Percentiles rank a stretch among this genome's conserved stretches.
Evolutionary conservation across 208 protist genomes (phyloP).

Genomic region (Wallacemonas sp.): DNA sequence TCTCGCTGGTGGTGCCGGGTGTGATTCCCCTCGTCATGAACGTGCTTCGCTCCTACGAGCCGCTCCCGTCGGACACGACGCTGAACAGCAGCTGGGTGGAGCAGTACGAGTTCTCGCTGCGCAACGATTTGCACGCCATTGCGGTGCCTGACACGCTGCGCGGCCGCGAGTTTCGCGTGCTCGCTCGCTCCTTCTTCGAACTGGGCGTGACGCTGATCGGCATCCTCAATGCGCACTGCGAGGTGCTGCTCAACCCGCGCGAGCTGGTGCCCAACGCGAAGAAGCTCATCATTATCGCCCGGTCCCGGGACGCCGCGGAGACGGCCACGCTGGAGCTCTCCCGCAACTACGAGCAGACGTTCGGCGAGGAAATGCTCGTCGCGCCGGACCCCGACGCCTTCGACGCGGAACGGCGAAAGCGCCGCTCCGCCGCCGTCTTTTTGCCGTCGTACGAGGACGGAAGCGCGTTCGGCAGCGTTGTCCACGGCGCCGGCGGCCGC

Average conservation of each 20-base stretch:
- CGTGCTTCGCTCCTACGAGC: slow-evolving; percentile 81
- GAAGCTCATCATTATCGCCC: slow-evolving; percentile 76
- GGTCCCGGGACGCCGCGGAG: slow-evolving; percentile 45
- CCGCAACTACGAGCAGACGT: slow-evolving; percentile 38
- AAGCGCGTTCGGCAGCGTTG: neutral
- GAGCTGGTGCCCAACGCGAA: slow-evolving; percentile 48
- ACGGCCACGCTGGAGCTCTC: slow-evolving; percentile 50
- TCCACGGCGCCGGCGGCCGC: neutral
- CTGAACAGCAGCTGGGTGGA: slow-evolving; percentile 67
- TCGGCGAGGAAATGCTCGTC: slow-evolving; percentile 60
- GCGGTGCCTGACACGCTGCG: slow-evolving; percentile 59
- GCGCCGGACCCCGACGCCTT: slow-evolving; percentile 45
- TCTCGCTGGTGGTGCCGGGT: slow-evolving; percentile 72
- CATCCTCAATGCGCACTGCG: slow-evolving; percentile 48
- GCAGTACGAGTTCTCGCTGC: slow-evolving; percentile 83
- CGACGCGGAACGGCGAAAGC: slow-evolving; percentile 19
- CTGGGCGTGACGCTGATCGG: slow-evolving; percentile 73
- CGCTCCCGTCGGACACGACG: slow-evolving; percentile 48
- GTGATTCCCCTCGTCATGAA: slow-evolving; percentile 80
- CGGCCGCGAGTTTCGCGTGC: slow-evolving; percentile 50
- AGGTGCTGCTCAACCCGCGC: slow-evolving; percentile 72
- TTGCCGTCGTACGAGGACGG: neutral
- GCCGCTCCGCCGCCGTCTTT: neutral
- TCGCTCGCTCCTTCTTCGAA: slow-evolving; percentile 61
- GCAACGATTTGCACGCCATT: slow-evolving; percentile 73